These are phyloP conservation scores for Porogramme epimiltina DNA, from an alignment of 1,284 basidiomycete species.

Conservation along the genomic window DNA sequence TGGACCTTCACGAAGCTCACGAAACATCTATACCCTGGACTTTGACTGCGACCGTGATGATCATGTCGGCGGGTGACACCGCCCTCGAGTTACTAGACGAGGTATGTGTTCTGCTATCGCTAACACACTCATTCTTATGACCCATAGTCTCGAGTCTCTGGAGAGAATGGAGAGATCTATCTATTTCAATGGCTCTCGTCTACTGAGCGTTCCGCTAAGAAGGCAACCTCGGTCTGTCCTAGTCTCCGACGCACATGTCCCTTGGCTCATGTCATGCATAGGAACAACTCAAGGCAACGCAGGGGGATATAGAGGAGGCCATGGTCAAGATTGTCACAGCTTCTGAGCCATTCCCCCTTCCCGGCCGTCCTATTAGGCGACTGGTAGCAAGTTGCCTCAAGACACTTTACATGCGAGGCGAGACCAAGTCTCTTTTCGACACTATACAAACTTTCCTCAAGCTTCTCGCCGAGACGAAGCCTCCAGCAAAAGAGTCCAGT, in stretches of 20 bases:
- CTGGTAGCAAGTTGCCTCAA: conserved; percentile 80
- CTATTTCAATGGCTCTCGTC: conserved; percentile 81
- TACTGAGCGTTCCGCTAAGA: conserved; percentile 60
- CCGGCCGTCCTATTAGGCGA: conserved; percentile 85
- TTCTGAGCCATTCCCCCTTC: conserved; percentile 66
- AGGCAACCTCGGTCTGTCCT: conserved; percentile 48
- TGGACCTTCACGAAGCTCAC: too few relatives aligned
- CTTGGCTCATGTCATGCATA: conserved; percentile 28
- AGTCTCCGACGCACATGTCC: background rate
- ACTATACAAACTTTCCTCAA: conserved; percentile 81
- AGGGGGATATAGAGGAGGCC: conserved; percentile 60
- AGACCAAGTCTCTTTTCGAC: conserved; percentile 86
- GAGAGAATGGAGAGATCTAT: conserved; percentile 80
- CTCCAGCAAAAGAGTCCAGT: conserved; percentile 58
- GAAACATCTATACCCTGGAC: background rate
- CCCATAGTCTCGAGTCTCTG: conserved; percentile 68
- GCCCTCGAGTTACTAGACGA: conserved; percentile 18
- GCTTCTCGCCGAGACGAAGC: conserved; percentile 73
- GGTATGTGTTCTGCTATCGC: conserved; percentile 2
- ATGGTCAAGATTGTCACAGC: conserved; percentile 67
- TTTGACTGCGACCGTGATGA: background rate
- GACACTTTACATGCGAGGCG: conserved; percentile 78
- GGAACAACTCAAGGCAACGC: conserved; percentile 67
- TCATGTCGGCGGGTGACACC: conserved; percentile 16
- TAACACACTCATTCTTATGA: too few relatives aligned